phyloP scores from a whole-genome alignment of 1,284 basidiomycete genomes.

The Microbotryomycetes sp. region DNA sequence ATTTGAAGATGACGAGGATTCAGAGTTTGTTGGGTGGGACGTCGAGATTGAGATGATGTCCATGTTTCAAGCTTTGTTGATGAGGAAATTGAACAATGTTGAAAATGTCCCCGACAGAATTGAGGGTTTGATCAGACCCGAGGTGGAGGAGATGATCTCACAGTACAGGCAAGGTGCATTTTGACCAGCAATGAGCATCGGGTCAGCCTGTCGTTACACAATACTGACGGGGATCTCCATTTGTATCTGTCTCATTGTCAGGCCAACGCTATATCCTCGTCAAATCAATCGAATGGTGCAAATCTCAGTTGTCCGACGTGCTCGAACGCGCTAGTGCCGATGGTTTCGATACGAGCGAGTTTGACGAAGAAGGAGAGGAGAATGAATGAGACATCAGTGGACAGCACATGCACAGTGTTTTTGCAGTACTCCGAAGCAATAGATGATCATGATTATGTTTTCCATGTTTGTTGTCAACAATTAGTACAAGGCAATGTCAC shows the following conservation, averaged over 20 bases:
- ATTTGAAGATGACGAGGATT: slow-evolving; percentile 60
- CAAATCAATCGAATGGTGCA: slow-evolving; percentile 9
- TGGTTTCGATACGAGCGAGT: slow-evolving; percentile 20
- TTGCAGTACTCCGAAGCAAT: too few relatives aligned
- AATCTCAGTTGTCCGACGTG: slow-evolving; percentile 15
- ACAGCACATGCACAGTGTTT: too few relatives aligned
- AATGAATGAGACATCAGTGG: too few relatives aligned
- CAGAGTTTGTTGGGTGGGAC: slow-evolving; percentile 38
- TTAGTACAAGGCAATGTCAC: too few relatives aligned
- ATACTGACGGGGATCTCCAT: background rate
- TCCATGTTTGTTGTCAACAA: too few relatives aligned
- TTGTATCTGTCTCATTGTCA: background rate
- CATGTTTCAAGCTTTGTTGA: slow-evolving; percentile 45
- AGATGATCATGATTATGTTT: too few relatives aligned
- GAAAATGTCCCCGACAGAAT: background rate
- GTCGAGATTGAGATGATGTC: slow-evolving; percentile 34
- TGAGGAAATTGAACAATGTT: slow-evolving; percentile 16
- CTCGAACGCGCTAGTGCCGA: slow-evolving; percentile 20
- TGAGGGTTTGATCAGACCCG: slow-evolving; percentile 3
- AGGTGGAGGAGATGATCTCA: slow-evolving; percentile 24
- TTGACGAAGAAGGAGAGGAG: slow-evolving; percentile 33
- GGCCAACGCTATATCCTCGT: slow-evolving; percentile 30
- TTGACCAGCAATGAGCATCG: background rate
- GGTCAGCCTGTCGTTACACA: too few relatives aligned
- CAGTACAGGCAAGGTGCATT: slow-evolving; percentile 27